Conservation (phyloP, 257 asterid genomes). For the Cruciata laevipes region DNA sequence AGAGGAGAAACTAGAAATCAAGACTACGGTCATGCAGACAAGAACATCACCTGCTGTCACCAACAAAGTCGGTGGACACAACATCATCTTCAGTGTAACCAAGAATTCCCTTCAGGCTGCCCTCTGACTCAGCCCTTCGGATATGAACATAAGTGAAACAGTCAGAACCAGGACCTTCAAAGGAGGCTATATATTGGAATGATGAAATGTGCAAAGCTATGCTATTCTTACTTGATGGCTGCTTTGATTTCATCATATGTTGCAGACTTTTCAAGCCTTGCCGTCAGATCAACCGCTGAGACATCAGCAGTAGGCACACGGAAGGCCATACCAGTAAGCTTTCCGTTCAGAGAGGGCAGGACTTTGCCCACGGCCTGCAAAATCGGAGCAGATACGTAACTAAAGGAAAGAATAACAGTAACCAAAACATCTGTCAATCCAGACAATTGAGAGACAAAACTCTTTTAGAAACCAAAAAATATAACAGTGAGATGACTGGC, state of each 20-base stretch:
- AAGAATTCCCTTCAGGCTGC: constrained; percentile 70
- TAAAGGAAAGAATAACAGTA: background rate
- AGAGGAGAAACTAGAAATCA: background rate
- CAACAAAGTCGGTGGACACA: constrained; percentile 82
- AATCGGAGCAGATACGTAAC: background rate
- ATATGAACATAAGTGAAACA: background rate
- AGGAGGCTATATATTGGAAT: too few species aligned
- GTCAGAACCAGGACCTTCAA: background rate
- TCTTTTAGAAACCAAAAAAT: background rate
- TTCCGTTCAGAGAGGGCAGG: constrained; percentile 76
- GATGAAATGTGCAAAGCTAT: background rate
- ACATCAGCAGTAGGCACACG: constrained; percentile 94
- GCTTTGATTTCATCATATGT: constrained; percentile 73
- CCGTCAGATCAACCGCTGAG: constrained; percentile 80
- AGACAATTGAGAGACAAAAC: background rate
- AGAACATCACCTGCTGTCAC: constrained; percentile 61
- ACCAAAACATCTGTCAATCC: background rate
- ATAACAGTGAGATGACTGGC: too few species aligned
- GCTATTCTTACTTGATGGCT: constrained; percentile 60
- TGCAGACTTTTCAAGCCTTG: constrained; percentile 64
- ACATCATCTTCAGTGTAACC: constrained; percentile 92
- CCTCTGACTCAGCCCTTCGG: constrained; percentile 74
- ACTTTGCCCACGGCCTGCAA: constrained; percentile 87
- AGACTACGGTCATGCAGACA: background rate
- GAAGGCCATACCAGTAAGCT: constrained; percentile 91